phyloP scores from a whole-genome alignment of 345 rosid species.

The Salix arbutifolia region DNA sequence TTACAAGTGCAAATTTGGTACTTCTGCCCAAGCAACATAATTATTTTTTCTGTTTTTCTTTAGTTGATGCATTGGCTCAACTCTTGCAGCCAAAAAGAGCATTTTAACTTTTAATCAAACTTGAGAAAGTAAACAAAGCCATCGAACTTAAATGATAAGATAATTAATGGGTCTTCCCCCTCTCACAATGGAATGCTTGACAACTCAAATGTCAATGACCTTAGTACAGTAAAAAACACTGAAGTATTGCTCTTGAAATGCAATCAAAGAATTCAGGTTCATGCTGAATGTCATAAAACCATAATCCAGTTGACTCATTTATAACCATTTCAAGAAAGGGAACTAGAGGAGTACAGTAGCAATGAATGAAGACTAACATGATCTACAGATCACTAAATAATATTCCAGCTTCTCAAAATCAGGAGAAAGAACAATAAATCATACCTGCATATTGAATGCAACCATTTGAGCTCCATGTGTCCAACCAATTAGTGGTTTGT shows the following conservation, averaged over 20 bases:
- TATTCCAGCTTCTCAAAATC: neutral
- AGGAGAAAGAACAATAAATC: neutral
- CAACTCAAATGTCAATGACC: neutral
- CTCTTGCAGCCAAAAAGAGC: neutral
- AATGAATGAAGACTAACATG: neutral
- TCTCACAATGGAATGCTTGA: neutral
- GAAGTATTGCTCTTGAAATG: neutral
- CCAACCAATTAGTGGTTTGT: slow-evolving; percentile 49
- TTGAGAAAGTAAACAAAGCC: neutral
- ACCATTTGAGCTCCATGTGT: slow-evolving; percentile 35
- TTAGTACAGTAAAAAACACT: neutral
- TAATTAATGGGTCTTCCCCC: neutral
- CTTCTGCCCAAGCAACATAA: neutral
- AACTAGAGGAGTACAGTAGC: neutral
- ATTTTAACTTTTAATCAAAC: neutral
- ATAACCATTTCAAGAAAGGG: neutral
- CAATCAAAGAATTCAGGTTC: neutral
- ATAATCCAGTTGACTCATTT: neutral
- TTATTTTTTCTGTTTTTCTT: neutral
- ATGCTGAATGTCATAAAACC: neutral
- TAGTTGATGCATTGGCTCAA: neutral
- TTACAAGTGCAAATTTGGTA: neutral
- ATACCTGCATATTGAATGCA: slow-evolving; percentile 35
- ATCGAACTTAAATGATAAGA: neutral
- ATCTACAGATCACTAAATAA: neutral